These are phyloP conservation scores for Dictyostelium purpureum DNA, from an alignment of 78 protist genomes.

Conservation along the genomic window DNA sequence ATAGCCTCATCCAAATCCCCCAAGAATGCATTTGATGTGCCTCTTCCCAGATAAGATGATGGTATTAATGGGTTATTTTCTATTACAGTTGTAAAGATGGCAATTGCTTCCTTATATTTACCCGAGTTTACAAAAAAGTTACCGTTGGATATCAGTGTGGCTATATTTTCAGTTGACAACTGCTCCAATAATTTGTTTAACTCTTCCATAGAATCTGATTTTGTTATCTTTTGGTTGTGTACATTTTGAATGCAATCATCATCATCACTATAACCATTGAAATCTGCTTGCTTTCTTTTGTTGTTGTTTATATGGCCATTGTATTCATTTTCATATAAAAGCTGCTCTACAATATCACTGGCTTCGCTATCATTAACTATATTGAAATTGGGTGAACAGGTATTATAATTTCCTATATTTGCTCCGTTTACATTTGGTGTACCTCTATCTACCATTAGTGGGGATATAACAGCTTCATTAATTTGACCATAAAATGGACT, in stretches of 20 bases:
- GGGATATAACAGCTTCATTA: too few species aligned
- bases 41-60: slow-evolving; percentile 77
- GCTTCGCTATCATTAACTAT: too few species aligned
- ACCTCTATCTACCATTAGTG: too few species aligned
- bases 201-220: slow-evolving; percentile 51
- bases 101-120: slow-evolving; percentile 47
- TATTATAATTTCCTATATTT: too few species aligned
- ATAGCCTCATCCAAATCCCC: slow-evolving; percentile 60
- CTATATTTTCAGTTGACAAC: slow-evolving; percentile 38
- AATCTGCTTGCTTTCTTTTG: not conserved
- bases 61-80: slow-evolving; percentile 51
- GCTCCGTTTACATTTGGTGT: too few species aligned
- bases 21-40: slow-evolving; percentile 66
- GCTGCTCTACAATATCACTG: too few species aligned
- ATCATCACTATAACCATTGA: not conserved
- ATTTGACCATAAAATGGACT: too few species aligned
- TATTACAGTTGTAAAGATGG: slow-evolving; percentile 30
- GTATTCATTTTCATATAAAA: too few species aligned
- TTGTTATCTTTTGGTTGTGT: not conserved
- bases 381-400: too few species aligned
- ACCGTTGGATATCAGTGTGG: slow-evolving; percentile 17
- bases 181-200: slow-evolving; percentile 40
- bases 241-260: not conserved
- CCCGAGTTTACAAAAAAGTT: slow-evolving; percentile 69
- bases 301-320: too few species aligned